These are phyloP conservation scores for Moelleriella libera DNA, from an alignment of 2,329 filamentous ascomycete genomes.

Conservation along the genomic window DNA sequence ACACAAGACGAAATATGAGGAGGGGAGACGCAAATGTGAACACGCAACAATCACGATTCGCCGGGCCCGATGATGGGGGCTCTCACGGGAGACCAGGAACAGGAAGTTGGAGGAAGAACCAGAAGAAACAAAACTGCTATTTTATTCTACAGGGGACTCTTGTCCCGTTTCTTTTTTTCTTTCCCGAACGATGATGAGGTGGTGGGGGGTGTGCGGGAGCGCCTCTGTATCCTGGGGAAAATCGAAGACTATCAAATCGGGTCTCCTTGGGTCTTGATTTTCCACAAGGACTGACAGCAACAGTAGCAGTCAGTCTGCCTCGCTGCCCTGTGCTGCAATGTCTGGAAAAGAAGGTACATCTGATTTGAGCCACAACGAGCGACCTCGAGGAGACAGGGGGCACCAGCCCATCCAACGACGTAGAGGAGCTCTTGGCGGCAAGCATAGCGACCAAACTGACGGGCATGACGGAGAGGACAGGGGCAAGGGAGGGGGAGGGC, in stretches of 20 bases:
- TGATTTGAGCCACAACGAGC: slow-evolving; percentile 4
- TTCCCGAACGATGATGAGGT: slow-evolving; percentile 2
- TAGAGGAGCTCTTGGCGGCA: neutral
- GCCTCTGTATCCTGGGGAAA: slow-evolving; percentile 1
- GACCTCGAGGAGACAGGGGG: neutral
- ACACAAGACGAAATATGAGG: neutral
- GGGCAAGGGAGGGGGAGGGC: neutral
- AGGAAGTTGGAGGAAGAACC: neutral
- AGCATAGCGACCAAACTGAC: neutral
- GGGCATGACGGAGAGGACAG: neutral
- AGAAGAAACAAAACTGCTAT: neutral
- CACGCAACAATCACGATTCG: neutral
- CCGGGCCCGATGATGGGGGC: neutral
- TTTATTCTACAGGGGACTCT: slow-evolving; percentile 1
- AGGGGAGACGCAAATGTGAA: neutral
- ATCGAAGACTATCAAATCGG: neutral
- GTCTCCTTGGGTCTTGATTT: neutral
- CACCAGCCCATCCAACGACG: neutral
- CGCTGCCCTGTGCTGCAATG: neutral
- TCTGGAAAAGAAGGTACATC: neutral
- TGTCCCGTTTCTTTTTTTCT: slow-evolving; percentile 6
- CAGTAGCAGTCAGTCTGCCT: neutral
- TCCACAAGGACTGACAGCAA: neutral
- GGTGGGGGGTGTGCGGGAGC: slow-evolving; percentile 3
- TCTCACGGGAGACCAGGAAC: neutral